Conservation (phyloP, 139 green algal species). For the Tetradesmus lagerheimii region DNA sequence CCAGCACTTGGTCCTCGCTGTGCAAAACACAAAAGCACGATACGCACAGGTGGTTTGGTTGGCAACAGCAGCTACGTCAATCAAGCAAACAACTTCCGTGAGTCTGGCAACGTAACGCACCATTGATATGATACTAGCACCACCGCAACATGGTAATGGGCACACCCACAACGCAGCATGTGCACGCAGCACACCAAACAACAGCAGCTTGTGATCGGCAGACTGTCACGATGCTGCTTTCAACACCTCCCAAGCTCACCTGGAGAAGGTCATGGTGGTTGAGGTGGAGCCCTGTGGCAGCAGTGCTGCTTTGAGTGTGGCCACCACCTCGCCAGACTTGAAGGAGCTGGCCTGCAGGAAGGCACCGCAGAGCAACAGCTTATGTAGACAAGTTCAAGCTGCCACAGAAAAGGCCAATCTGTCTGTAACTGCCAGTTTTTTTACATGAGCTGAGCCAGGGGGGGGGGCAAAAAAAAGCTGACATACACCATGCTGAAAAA, state of each 20-base stretch:
- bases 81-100: no score
- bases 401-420: neutral
- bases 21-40: constrained; percentile 12
- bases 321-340: constrained; percentile 75
- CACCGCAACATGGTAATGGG: neutral
- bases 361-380: neutral
- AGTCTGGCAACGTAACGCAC: no score
- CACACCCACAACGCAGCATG: neutral
- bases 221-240: no score
- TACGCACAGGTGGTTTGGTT: neutral
- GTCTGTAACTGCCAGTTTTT: no score
- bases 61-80: neutral
- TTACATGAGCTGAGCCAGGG: no score
- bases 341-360: constrained; percentile 70
- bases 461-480: no score
- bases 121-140: neutral
- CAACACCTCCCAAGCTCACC: neutral
- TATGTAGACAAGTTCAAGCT: neutral
- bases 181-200: no score
- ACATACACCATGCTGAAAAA: no score
- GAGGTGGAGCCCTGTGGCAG: constrained; percentile 63
- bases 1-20: constrained; percentile 73
- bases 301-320: constrained; percentile 74
- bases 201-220: no score
- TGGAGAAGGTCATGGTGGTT: constrained; percentile 61